phyloP scores from a whole-genome alignment of 495 filamentous ascomycete species.

The Podospora pseudopauciseta region DNA sequence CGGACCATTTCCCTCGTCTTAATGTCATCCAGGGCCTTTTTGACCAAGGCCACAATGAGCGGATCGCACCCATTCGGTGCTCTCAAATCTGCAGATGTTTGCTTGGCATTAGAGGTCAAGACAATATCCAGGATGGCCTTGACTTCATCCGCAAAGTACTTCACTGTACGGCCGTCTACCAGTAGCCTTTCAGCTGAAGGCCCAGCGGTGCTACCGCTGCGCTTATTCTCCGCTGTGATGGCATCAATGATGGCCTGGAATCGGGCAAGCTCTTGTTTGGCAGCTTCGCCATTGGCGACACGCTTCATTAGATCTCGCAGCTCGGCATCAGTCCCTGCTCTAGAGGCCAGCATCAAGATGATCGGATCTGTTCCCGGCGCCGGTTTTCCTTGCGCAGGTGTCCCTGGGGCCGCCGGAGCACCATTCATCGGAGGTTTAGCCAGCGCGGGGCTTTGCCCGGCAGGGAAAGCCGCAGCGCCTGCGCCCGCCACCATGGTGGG shows the following conservation, averaged over 20 bases:
- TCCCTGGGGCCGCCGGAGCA: constrained; percentile 28
- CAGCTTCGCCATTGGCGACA: constrained; percentile 83
- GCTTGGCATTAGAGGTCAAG: constrained; percentile 42
- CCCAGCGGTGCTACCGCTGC: constrained; percentile 36
- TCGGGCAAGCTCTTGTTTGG: constrained; percentile 70
- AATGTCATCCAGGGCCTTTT: constrained; percentile 40
- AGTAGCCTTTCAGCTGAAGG: constrained; percentile 44
- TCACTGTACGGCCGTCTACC: constrained; percentile 43
- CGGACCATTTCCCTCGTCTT: constrained; percentile 38
- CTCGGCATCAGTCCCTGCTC: constrained; percentile 77
- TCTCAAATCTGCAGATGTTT: constrained; percentile 39
- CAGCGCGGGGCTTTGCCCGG: not conserved
- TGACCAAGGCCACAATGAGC: constrained; percentile 43
- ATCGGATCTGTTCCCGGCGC: constrained; percentile 75
- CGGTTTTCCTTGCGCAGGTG: constrained; percentile 19
- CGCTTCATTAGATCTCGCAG: constrained; percentile 96
- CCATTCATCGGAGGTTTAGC: constrained; percentile 23
- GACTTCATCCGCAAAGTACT: constrained; percentile 50
- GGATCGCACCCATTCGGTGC: constrained; percentile 42
- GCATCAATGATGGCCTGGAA: constrained; percentile 95
- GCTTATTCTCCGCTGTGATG: constrained; percentile 59
- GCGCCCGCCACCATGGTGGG: constrained; percentile 9
- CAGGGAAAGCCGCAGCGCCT: constrained; percentile 1
- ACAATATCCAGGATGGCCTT: constrained; percentile 46
- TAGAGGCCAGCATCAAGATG: constrained; percentile 86